A percentile compares a stretch with the other conserved stretches of the same genome.
Conservation (phyloP, 345 rosid genomes). For the Bruguiera sexangula region DNA sequence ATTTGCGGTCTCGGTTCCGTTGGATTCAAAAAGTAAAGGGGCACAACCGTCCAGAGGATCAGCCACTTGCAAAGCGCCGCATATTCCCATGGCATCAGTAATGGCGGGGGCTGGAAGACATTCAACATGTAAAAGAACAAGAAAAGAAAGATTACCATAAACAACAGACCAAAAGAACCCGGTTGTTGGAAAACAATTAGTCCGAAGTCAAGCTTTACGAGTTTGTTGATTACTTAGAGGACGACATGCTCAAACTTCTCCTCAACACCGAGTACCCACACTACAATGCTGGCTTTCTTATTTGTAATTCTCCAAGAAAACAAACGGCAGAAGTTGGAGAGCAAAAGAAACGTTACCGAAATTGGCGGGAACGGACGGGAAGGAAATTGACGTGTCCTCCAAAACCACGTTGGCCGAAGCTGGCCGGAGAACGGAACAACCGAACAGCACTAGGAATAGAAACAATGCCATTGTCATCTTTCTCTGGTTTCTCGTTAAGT, state of each 20-base stretch:
- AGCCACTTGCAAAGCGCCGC: conserved; percentile 59
- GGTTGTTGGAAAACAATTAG: too few species aligned
- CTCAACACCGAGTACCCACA: too few species aligned
- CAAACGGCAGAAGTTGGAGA: conserved; percentile 8
- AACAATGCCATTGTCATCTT: conserved; percentile 23
- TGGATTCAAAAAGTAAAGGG: conserved; percentile 27
- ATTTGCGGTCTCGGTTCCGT: conserved; percentile 30
- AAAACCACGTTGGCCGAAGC: conserved; percentile 47
- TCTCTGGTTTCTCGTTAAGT: neutral
- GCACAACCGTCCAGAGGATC: conserved; percentile 65
- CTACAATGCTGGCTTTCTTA: neutral
- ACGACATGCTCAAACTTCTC: too few species aligned
- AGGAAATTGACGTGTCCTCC: conserved; percentile 45
- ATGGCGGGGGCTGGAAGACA: conserved; percentile 35
- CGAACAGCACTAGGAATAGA: conserved; percentile 13
- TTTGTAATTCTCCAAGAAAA: conserved; percentile 11
- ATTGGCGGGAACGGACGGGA: conserved; percentile 73
- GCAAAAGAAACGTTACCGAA: conserved; percentile 40
- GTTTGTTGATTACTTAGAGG: too few species aligned
- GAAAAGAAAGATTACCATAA: too few species aligned
- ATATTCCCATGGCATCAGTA: conserved; percentile 34
- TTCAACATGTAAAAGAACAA: neutral
- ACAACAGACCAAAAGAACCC: neutral
- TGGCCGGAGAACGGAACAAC: conserved; percentile 22
- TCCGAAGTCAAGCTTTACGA: too few species aligned